Evolutionary conservation across 192 early-diverging fungal genomes (phyloP).

Genomic region (Coemansia sp.): DNA sequence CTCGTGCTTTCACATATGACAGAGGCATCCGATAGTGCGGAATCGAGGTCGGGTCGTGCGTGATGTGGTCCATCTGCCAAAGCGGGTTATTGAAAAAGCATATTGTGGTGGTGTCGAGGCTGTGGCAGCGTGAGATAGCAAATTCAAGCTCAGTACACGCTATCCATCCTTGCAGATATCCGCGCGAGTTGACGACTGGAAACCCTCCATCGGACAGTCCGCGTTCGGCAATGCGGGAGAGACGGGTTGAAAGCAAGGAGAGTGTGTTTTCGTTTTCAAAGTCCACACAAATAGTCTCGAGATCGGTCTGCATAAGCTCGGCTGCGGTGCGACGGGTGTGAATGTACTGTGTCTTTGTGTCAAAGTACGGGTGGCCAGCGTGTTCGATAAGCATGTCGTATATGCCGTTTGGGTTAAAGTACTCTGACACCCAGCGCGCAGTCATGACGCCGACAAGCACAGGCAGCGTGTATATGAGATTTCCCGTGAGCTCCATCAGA

Average conservation of each 20-base stretch:
- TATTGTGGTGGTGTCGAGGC: conserved; percentile 35
- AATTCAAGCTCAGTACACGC: conserved; percentile 79
- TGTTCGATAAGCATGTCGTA: conserved; percentile 76
- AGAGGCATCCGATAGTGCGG: conserved; percentile 38
- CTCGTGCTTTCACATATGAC: conserved; percentile 17
- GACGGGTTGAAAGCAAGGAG: conserved; percentile 57
- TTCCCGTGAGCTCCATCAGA: conserved; percentile 82
- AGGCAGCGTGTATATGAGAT: conserved; percentile 71
- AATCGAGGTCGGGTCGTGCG: conserved; percentile 34
- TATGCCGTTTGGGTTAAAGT: conserved; percentile 66
- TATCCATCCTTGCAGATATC: conserved; percentile 76
- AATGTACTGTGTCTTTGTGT: conserved; percentile 74
- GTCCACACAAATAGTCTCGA: conserved; percentile 70
- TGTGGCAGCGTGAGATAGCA: conserved; percentile 59
- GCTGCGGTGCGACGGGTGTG: conserved; percentile 60
- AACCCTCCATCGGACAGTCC: conserved; percentile 78
- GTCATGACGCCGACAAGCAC: conserved; percentile 61
- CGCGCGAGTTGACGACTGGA: conserved; percentile 62
- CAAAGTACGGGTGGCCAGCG: conserved; percentile 74
- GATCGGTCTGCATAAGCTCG: conserved; percentile 66
- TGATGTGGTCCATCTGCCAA: conserved; percentile 53
- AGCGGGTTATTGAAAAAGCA: conserved; percentile 61
- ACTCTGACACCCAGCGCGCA: conserved; percentile 78
- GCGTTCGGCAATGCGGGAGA: conserved; percentile 58
- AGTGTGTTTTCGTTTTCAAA: conserved; percentile 63